These are phyloP conservation scores for Exophiala viscosa DNA, from an alignment of 2,329 filamentous ascomycete species.

Conservation along the genomic window DNA sequence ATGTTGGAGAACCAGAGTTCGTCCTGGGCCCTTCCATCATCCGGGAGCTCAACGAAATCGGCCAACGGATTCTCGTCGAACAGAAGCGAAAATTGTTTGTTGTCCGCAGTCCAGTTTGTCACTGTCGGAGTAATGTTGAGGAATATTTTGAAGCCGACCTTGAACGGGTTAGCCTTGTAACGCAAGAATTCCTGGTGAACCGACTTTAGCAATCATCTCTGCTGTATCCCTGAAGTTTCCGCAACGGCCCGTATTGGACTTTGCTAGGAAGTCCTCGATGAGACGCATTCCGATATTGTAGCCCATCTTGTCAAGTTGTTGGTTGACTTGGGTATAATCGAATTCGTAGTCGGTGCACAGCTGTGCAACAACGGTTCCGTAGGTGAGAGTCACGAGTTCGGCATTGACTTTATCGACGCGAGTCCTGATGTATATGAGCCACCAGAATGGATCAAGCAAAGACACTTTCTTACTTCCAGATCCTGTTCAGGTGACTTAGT, in stretches of 20 bases:
- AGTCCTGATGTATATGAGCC: constrained; percentile 56
- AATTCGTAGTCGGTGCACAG: constrained; percentile 94
- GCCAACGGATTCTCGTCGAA: constrained; percentile 97
- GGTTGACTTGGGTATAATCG: constrained; percentile 93
- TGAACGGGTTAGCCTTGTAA: background rate
- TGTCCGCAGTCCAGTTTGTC: constrained; percentile 93
- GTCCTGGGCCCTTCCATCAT: constrained; percentile 91
- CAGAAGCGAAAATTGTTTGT: constrained; percentile 90
- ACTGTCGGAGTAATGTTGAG: constrained; percentile 92
- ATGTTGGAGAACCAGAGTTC: constrained; percentile 99
- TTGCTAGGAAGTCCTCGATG: constrained; percentile 96
- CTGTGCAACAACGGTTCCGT: constrained; percentile 94
- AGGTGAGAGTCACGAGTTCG: constrained; percentile 93
- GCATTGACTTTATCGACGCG: constrained; percentile 97
- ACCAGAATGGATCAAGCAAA: background rate
- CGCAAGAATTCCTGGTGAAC: constrained; percentile 8
- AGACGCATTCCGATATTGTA: constrained; percentile 95
- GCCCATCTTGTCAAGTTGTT: constrained; percentile 97
- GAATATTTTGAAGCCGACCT: constrained; percentile 99
- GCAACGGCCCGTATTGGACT: constrained; percentile 85
- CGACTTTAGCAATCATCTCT: constrained; percentile 89
- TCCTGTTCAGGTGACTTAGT: constrained; percentile 50
- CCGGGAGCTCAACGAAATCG: constrained; percentile 95
- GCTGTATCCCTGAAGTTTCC: constrained; percentile 92
- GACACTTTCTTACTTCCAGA: constrained; percentile 75